phyloP scores from a whole-genome alignment of 2,329 filamentous ascomycete genomes.

The Aspergillus sclerotialis region DNA sequence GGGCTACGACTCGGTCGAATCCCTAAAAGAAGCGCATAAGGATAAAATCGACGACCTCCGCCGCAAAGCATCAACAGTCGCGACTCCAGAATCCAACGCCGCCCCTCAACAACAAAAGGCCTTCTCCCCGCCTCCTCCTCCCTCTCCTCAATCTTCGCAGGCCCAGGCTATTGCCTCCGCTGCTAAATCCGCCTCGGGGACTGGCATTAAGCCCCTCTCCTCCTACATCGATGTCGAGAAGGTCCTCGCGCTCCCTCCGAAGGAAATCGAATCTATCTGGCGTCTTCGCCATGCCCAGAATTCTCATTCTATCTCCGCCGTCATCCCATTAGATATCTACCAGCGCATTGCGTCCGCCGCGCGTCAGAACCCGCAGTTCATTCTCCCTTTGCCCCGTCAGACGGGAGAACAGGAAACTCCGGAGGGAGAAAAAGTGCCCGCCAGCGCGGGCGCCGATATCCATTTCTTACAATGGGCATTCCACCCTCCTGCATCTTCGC shows the following conservation, averaged over 20 bases:
- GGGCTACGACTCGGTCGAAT: conserved; percentile 53
- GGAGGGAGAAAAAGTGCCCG: conserved; percentile 21
- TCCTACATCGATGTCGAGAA: conserved; percentile 76
- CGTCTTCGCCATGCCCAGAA: conserved; percentile 74
- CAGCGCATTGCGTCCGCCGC: conserved; percentile 63
- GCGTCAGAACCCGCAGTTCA: conserved; percentile 73
- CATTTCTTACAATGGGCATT: conserved; percentile 97
- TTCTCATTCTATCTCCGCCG: conserved; percentile 72
- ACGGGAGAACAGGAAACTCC: conserved; percentile 13
- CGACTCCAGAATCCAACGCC: conserved; percentile 38
- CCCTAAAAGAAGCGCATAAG: conserved; percentile 71
- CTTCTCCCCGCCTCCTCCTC: conserved; percentile 28
- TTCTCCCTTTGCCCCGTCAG: conserved; percentile 66
- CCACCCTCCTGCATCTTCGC: conserved; percentile 50
- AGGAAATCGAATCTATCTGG: conserved; percentile 86
- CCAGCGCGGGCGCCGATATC: conserved; percentile 66
- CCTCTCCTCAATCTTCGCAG: conserved; percentile 26
- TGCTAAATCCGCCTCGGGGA: conserved; percentile 41
- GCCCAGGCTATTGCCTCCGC: conserved; percentile 29
- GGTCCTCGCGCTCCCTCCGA: conserved; percentile 60
- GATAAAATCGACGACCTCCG: conserved; percentile 71
- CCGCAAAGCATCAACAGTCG: conserved; percentile 55
- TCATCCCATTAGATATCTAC: conserved; percentile 70
- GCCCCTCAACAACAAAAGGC: conserved; percentile 30
- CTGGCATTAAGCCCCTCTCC: conserved; percentile 57